Conservation (phyloP, 768 basidiomycete species). For the Dictyophora rubrovolvata region DNA sequence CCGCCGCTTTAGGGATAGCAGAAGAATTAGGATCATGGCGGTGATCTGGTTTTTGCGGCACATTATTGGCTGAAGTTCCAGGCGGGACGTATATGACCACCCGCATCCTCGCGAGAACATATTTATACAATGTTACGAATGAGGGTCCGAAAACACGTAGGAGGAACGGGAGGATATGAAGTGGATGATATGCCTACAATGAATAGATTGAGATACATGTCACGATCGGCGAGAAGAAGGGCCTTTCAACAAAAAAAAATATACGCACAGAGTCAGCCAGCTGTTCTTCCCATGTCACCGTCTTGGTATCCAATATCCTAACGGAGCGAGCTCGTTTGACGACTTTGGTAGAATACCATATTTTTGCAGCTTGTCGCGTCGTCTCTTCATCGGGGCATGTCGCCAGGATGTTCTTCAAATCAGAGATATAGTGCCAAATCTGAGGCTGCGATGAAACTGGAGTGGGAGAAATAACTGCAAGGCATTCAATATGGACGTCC, state of each 20-base stretch:
- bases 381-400: neutral
- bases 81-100: neutral
- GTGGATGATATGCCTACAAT: neutral
- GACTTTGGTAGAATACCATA: neutral
- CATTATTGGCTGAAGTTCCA: neutral
- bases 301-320: neutral
- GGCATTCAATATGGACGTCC: neutral
- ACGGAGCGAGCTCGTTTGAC: neutral
- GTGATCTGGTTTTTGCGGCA: neutral
- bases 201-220: too few relatives aligned
- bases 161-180: neutral
- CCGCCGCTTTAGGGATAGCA: neutral
- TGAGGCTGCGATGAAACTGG: neutral
- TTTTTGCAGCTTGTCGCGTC: neutral
- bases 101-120: neutral
- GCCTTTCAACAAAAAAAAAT: neutral
- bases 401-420: neutral
- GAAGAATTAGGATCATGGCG: neutral
- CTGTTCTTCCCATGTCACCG: neutral
- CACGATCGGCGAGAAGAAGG: neutral
- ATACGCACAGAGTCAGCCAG: neutral
- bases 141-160: neutral
- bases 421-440: neutral
- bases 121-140: neutral
- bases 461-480: neutral